These are phyloP conservation scores for Kluyveromyces marxianus DNA, from an alignment of 1,139 yeast genomes.

Conservation along the genomic window DNA sequence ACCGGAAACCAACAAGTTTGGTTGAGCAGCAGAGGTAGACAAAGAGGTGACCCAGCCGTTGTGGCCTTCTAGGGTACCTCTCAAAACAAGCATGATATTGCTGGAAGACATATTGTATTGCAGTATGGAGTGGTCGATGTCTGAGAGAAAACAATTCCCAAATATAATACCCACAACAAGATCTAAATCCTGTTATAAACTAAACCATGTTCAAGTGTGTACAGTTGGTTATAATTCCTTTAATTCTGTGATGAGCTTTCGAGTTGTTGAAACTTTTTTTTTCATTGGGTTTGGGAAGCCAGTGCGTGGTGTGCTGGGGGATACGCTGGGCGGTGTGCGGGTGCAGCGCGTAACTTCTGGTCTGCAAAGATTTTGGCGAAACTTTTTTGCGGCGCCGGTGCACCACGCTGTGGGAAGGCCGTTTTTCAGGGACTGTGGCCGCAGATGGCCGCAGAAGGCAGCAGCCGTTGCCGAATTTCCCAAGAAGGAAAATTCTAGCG, in stretches of 20 bases:
- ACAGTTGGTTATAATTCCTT: neutral
- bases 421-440: neutral
- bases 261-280: neutral
- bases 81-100: slow-evolving; percentile 92
- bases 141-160: slow-evolving; percentile 5
- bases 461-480: neutral
- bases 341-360: slow-evolving; percentile 16
- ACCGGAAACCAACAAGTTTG: slow-evolving; percentile 96
- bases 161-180: neutral
- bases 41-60: slow-evolving; percentile 96
- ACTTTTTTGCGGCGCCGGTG: neutral
- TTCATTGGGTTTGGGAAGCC: slow-evolving; percentile 3
- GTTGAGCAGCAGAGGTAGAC: slow-evolving; percentile 98
- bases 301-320: slow-evolving; percentile 11
- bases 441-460: too few relatives aligned
- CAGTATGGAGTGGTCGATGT: neutral
- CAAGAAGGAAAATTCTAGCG: neutral
- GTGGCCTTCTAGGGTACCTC: slow-evolving; percentile 98
- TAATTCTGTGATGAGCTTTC: neutral
- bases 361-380: slow-evolving; percentile 8
- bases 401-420: neutral
- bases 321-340: slow-evolving; percentile 17
- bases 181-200: neutral
- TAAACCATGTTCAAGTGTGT: neutral
- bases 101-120: slow-evolving; percentile 42